These are phyloP conservation scores for Cicer yamashitae DNA, from an alignment of 306 rosid species.

Conservation along the genomic window DNA sequence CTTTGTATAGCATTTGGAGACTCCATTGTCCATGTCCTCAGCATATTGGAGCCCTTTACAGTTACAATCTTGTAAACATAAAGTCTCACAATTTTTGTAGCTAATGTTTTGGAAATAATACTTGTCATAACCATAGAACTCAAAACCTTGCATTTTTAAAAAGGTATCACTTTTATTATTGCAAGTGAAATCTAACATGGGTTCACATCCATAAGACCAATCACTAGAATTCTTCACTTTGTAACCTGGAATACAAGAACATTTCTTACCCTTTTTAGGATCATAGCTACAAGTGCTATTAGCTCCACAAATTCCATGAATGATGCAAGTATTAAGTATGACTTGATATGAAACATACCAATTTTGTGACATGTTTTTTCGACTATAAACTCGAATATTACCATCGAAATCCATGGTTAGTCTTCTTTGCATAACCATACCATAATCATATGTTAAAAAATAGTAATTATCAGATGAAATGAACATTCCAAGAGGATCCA, in stretches of 20 bases:
- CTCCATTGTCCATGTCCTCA: background rate
- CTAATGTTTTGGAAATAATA: background rate
- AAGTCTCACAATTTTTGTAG: constrained; percentile 27
- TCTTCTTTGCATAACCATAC: constrained; percentile 36
- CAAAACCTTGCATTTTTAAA: background rate
- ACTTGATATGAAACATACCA: constrained; percentile 53
- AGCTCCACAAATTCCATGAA: constrained; percentile 54
- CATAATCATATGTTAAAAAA: constrained; percentile 40
- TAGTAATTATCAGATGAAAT: constrained; percentile 22
- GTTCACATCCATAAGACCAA: constrained; percentile 61
- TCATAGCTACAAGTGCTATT: constrained; percentile 40
- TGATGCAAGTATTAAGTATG: background rate
- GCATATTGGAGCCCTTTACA: constrained; percentile 45
- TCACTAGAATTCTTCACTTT: constrained; percentile 33
- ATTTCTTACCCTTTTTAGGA: constrained; percentile 34
- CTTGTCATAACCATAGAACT: constrained; percentile 50
- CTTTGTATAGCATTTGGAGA: constrained; percentile 41
- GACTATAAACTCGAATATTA: constrained; percentile 46
- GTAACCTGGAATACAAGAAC: constrained; percentile 44
- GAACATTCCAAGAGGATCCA: constrained; percentile 31
- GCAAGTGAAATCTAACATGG: constrained; percentile 40
- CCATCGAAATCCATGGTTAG: constrained; percentile 49
- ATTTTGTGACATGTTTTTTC: background rate
- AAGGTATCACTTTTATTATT: constrained; percentile 5
- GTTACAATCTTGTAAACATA: constrained; percentile 39